Evolutionary conservation across 2,329 filamentous ascomycete genomes (phyloP).

Genomic region (Trichoderma polysporum): DNA sequence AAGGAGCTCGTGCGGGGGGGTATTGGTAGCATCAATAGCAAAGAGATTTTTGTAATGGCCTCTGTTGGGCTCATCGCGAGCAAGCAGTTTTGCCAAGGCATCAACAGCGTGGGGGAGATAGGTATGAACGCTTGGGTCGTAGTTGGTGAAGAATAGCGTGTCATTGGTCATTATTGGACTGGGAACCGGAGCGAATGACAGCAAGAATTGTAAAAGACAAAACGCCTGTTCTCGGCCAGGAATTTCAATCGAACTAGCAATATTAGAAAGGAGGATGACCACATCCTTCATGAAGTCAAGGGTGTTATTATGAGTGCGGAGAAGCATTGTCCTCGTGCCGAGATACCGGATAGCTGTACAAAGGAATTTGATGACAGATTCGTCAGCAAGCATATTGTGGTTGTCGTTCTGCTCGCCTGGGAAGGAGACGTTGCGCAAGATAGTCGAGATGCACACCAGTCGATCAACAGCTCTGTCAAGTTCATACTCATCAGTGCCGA

Average conservation of each 20-base stretch:
- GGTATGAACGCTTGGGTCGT: conserved; percentile 76
- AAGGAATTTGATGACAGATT: conserved; percentile 77
- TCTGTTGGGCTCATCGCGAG: conserved; percentile 89
- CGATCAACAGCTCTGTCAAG: conserved; percentile 84
- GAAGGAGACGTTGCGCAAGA: conserved; percentile 91
- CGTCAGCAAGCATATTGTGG: conserved; percentile 70
- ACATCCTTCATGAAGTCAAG: conserved; percentile 97
- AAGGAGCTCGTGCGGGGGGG: conserved; percentile 72
- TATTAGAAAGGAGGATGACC: conserved; percentile 85
- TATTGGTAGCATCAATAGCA: conserved; percentile 63
- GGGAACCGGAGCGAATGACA: conserved; percentile 84
- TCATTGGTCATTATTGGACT: conserved; percentile 58
- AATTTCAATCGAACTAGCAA: conserved; percentile 76
- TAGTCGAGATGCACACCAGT: conserved; percentile 86
- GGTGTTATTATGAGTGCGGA: conserved; percentile 79
- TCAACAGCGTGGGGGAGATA: conserved; percentile 91
- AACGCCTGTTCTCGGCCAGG: conserved; percentile 84
- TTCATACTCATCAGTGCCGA: conserved; percentile 76
- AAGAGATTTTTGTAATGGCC: conserved; percentile 83
- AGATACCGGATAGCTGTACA: conserved; percentile 81
- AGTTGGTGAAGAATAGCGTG: conserved; percentile 72
- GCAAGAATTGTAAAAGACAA: conserved; percentile 81
- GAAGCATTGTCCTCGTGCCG: conserved; percentile 82
- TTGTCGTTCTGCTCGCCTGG: conserved; percentile 62
- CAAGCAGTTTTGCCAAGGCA: conserved; percentile 84